These are phyloP conservation scores for Nissolia schottii DNA, from an alignment of 306 rosid species.

Conservation along the genomic window DNA sequence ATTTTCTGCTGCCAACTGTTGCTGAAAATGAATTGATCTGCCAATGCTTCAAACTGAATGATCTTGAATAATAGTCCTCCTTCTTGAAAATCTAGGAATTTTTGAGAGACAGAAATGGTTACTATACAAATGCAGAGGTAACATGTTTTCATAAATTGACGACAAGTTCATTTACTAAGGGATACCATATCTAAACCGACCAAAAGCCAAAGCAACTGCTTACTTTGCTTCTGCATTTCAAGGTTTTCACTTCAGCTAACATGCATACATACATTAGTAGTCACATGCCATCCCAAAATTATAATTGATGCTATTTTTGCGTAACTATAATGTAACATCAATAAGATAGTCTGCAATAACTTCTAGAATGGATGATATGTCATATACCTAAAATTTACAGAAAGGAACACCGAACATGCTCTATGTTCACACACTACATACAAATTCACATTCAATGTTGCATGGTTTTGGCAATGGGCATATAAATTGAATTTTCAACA, in stretches of 20 bases:
- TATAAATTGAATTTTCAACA: neutral
- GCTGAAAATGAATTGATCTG: conserved; percentile 6
- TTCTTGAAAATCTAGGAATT: conserved; percentile 33
- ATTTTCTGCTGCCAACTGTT: conserved; percentile 13
- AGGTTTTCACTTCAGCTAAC: neutral
- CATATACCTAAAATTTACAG: neutral
- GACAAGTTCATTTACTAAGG: no score
- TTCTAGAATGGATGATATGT: neutral
- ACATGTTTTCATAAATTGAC: neutral
- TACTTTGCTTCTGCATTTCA: neutral
- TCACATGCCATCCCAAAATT: neutral
- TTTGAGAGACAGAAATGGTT: neutral
- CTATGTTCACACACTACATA: neutral
- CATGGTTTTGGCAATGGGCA: neutral
- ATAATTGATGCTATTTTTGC: neutral
- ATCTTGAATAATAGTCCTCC: conserved; percentile 30
- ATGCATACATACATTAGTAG: neutral
- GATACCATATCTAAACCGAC: no score
- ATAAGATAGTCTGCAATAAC: neutral
- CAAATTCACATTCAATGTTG: neutral
- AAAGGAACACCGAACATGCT: neutral
- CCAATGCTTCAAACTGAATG: conserved; percentile 13
- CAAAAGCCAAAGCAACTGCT: neutral
- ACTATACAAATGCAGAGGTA: neutral
- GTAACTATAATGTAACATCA: neutral